These are phyloP conservation scores for Meripilus lineatus DNA, from an alignment of 1,284 basidiomycete species.

Conservation along the genomic window DNA sequence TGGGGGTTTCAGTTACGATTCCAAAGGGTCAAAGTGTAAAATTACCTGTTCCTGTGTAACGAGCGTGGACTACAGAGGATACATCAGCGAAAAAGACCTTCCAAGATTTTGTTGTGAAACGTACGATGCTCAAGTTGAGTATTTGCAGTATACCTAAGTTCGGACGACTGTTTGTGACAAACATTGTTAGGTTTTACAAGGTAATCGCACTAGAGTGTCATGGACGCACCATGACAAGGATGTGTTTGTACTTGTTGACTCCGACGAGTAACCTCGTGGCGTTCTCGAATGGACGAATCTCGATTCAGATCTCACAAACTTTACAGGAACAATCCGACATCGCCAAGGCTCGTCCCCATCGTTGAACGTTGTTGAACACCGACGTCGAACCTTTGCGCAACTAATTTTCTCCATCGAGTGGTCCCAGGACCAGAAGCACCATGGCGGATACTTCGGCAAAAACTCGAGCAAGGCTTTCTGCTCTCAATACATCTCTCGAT, in stretches of 20 bases:
- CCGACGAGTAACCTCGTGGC: conserved; percentile 2
- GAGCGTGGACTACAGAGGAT: conserved; percentile 75
- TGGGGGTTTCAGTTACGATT: not conserved
- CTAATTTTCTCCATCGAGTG: no score
- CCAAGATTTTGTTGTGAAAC: conserved; percentile 24
- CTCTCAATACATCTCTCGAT: conserved; percentile 53
- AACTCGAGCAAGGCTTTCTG: conserved; percentile 47
- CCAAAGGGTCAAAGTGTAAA: conserved; percentile 14
- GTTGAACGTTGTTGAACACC: no score
- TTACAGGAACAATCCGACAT: no score
- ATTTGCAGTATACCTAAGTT: conserved; percentile 90
- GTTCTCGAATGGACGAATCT: no score
- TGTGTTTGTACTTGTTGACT: conserved; percentile 12
- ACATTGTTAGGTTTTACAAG: conserved; percentile 1
- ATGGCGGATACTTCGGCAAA: no score
- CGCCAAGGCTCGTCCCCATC: no score
- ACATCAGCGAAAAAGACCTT: conserved; percentile 8
- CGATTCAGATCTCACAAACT: no score
- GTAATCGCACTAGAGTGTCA: not conserved
- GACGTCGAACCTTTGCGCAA: no score
- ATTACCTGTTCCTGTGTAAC: conserved; percentile 91
- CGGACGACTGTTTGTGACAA: conserved; percentile 56
- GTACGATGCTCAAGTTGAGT: conserved; percentile 89
- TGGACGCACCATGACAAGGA: conserved; percentile 43
- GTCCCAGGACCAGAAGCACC: no score